These are phyloP conservation scores for Paraconiothyrium brasiliense DNA, from an alignment of 2,329 filamentous ascomycete genomes.

Conservation along the genomic window DNA sequence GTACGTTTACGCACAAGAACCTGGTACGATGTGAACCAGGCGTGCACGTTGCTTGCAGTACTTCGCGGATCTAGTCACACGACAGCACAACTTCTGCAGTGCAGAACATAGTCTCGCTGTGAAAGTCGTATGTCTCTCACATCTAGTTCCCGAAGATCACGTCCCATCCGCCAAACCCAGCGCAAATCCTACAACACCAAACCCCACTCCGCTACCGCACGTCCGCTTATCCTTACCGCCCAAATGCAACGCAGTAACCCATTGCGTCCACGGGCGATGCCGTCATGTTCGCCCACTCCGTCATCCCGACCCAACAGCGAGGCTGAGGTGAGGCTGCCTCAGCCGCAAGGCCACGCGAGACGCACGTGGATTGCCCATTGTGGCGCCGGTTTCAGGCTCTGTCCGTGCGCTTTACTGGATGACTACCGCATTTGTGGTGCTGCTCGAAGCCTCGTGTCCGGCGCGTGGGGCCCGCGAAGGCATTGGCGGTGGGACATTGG, in stretches of 20 bases:
- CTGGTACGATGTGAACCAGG: background rate
- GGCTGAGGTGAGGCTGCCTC: conserved; percentile 17
- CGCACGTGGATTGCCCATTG: conserved; percentile 9
- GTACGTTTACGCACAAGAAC: background rate
- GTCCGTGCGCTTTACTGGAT: background rate
- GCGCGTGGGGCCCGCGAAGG: background rate
- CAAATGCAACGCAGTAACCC: background rate
- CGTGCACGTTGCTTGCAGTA: background rate
- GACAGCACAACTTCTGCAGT: background rate
- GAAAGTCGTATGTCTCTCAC: background rate
- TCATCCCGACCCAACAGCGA: conserved; percentile 1
- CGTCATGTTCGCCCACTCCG: conserved; percentile 4
- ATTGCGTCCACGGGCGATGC: background rate
- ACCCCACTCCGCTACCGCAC: background rate
- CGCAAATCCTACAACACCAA: background rate
- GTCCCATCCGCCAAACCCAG: background rate
- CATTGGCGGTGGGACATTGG: background rate
- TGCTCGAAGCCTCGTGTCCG: background rate
- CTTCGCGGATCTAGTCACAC: background rate
- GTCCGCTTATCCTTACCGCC: background rate
- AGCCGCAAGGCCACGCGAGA: conserved; percentile 10
- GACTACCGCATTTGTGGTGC: background rate
- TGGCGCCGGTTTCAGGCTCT: conserved; percentile 7
- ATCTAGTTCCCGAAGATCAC: background rate
- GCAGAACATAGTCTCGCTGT: background rate